A percentile compares a stretch with the other conserved stretches of the same genome.
Conservation (phyloP, 495 filamentous ascomycete species). For the Tuber calosporum region DNA sequence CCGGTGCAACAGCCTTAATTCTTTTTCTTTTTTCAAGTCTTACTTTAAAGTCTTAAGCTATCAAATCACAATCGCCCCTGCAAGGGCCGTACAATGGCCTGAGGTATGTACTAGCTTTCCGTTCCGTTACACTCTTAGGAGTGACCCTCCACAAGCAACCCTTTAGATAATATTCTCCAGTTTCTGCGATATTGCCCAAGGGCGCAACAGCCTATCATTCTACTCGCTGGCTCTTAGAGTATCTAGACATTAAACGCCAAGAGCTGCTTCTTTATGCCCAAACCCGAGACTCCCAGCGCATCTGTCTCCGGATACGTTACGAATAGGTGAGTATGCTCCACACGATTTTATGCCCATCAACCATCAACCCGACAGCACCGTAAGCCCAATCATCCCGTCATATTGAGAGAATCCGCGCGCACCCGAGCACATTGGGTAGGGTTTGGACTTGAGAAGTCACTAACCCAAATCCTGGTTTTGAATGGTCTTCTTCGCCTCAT, state of each 20-base stretch:
- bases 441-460: neutral
- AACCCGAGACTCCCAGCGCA: neutral
- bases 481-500: neutral
- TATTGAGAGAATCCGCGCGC: neutral
- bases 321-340: neutral
- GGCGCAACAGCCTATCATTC: neutral
- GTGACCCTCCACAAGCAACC: neutral
- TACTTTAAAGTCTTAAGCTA: neutral
- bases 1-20: neutral
- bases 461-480: neutral
- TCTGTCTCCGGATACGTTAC: neutral
- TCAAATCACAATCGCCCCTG: neutral
- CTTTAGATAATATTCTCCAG: neutral
- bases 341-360: neutral
- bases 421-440: neutral
- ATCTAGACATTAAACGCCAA: neutral
- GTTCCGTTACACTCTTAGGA: neutral
- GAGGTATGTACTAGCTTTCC: neutral
- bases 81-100: neutral
- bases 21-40: neutral
- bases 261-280: neutral
- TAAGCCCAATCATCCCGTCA: neutral
- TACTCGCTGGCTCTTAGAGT: neutral
- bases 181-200: neutral
- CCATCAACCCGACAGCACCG: neutral